Conservation (phyloP, 2,329 filamentous ascomycete genomes). For the Colletotrichum musae region DNA sequence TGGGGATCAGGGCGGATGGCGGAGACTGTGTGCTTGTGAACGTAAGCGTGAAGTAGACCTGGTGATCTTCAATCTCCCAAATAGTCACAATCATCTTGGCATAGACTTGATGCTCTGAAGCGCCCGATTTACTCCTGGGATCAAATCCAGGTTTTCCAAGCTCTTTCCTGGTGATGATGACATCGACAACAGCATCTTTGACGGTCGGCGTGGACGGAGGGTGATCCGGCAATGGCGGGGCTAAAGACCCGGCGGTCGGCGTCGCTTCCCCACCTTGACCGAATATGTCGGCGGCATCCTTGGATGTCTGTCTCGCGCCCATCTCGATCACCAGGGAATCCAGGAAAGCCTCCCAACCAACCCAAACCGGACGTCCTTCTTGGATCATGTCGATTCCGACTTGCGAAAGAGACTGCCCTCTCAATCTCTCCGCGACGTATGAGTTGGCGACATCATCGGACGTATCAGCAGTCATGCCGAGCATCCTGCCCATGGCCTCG, state of each 20-base stretch:
- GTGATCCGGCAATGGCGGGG: slow-evolving; percentile 40
- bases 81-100: slow-evolving; percentile 84
- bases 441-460: slow-evolving; percentile 54
- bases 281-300: slow-evolving; percentile 32
- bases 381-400: slow-evolving; percentile 82
- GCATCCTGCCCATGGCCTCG: slow-evolving; percentile 79
- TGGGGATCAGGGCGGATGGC: slow-evolving; percentile 49
- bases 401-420: slow-evolving; percentile 76
- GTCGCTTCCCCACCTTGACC: slow-evolving; percentile 52
- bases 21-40: slow-evolving; percentile 74
- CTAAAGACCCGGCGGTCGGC: slow-evolving; percentile 51
- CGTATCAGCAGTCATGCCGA: slow-evolving; percentile 69
- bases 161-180: slow-evolving; percentile 71
- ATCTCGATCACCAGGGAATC: slow-evolving; percentile 66
- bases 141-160: slow-evolving; percentile 57
- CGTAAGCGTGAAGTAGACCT: slow-evolving; percentile 80
- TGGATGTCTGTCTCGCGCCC: slow-evolving; percentile 45
- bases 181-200: slow-evolving; percentile 77
- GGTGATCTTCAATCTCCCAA: slow-evolving; percentile 77
- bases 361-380: slow-evolving; percentile 72
- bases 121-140: slow-evolving; percentile 52
- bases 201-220: slow-evolving; percentile 47
- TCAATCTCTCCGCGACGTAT: slow-evolving; percentile 70
- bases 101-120: slow-evolving; percentile 61
- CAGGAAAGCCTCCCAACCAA: slow-evolving; percentile 72